These are phyloP conservation scores for Aspergillus costaricaensis DNA, from an alignment of 2,329 filamentous ascomycete genomes.

Conservation along the genomic window DNA sequence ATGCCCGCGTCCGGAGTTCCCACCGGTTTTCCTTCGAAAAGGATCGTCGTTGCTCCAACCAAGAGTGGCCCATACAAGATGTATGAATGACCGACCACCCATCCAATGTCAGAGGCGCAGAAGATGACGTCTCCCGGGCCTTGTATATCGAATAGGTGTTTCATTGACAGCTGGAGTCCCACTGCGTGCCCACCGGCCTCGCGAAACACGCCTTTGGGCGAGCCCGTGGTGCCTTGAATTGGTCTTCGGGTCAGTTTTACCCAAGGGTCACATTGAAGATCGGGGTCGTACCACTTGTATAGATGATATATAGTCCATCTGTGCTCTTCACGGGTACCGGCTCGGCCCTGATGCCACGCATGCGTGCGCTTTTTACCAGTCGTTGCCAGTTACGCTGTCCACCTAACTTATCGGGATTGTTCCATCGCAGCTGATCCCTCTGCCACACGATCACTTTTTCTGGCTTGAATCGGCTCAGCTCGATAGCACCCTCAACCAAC, in stretches of 20 bases:
- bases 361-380: slow-evolving; percentile 69
- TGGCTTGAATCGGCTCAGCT: slow-evolving; percentile 70
- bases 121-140: slow-evolving; percentile 82
- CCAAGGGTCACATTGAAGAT: neutral
- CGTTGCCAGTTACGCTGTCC: slow-evolving; percentile 80
- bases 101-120: slow-evolving; percentile 84
- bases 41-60: slow-evolving; percentile 78
- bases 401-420: slow-evolving; percentile 63
- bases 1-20: slow-evolving; percentile 84
- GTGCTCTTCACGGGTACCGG: slow-evolving; percentile 77
- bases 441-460: slow-evolving; percentile 78
- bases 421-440: slow-evolving; percentile 73
- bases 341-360: slow-evolving; percentile 67
- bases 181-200: slow-evolving; percentile 87
- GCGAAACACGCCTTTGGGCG: slow-evolving; percentile 79
- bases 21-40: slow-evolving; percentile 93
- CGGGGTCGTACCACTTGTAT: slow-evolving; percentile 63
- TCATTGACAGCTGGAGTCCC: slow-evolving; percentile 77
- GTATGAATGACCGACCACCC: slow-evolving; percentile 85
- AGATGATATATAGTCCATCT: slow-evolving; percentile 86
- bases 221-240: slow-evolving; percentile 68
- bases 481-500: slow-evolving; percentile 73
- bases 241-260: slow-evolving; percentile 12
- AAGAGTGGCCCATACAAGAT: slow-evolving; percentile 88
- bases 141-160: slow-evolving; percentile 78